phyloP scores from a whole-genome alignment of 441 rosid genomes.

The Mallotus japonicus region DNA sequence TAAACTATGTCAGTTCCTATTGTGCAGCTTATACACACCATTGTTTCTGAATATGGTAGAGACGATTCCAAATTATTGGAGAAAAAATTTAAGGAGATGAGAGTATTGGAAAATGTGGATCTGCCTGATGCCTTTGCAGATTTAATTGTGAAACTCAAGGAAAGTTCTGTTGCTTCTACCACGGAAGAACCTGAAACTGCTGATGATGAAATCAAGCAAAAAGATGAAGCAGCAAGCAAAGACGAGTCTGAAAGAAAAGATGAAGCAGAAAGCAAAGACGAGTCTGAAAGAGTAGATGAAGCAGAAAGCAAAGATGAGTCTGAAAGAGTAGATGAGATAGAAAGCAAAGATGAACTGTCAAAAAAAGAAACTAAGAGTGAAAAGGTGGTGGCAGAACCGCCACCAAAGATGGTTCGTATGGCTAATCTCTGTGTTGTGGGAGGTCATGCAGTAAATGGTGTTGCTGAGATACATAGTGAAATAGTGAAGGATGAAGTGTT shows the following conservation, averaged over 20 bases:
- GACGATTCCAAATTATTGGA: constrained; percentile 55
- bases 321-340: constrained; percentile 20
- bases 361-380: constrained; percentile 29
- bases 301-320: constrained; percentile 13
- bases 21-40: constrained; percentile 62
- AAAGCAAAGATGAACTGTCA: constrained; percentile 12
- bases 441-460: constrained; percentile 95
- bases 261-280: constrained; percentile 21
- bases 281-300: constrained; percentile 17
- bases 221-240: constrained; percentile 12
- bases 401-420: constrained; percentile 84
- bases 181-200: constrained; percentile 31
- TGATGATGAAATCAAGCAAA: constrained; percentile 31
- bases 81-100: constrained; percentile 76
- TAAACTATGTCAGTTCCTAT: constrained; percentile 14
- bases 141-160: constrained; percentile 53
- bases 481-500: constrained; percentile 89
- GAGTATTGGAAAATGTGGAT: constrained; percentile 87
- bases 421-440: constrained; percentile 92
- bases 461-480: constrained; percentile 94
- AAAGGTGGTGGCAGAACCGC: constrained; percentile 36
- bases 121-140: constrained; percentile 68
- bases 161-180: constrained; percentile 32
- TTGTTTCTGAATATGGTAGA: constrained; percentile 70
- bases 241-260: constrained; percentile 12